phyloP scores from a whole-genome alignment of 2,329 filamentous ascomycete genomes.

The Colletotrichum siamense region DNA sequence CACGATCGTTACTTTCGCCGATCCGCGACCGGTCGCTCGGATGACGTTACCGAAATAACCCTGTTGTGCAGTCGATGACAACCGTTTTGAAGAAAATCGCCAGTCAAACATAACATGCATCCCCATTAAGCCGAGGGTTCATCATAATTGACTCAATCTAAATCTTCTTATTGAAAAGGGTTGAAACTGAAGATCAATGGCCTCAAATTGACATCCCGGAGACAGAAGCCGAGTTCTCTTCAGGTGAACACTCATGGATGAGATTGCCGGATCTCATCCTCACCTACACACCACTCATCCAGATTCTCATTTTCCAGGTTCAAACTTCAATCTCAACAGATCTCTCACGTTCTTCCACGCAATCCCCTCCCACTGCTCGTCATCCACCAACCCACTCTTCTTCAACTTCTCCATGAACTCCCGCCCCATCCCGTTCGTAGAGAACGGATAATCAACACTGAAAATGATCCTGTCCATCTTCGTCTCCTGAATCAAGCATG shows the following conservation, averaged over 20 bases:
- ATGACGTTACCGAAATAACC: neutral
- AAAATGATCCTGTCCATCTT: conserved; percentile 57
- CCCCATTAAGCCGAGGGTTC: neutral
- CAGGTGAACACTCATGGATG: neutral
- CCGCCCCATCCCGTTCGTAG: conserved; percentile 50
- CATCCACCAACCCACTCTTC: conserved; percentile 52
- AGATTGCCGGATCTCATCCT: neutral
- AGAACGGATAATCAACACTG: conserved; percentile 64
- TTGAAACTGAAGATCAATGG: too few species aligned
- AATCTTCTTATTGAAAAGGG: too few species aligned
- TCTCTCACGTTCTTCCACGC: conserved; percentile 55
- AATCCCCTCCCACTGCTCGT: conserved; percentile 54
- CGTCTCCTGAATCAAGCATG: conserved; percentile 47
- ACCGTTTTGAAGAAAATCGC: neutral
- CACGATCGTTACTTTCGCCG: neutral
- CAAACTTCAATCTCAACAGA: conserved; percentile 40
- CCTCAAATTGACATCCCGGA: neutral
- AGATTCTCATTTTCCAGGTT: neutral
- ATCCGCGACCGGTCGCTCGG: neutral
- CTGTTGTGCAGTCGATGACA: neutral
- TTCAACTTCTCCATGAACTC: conserved; percentile 54
- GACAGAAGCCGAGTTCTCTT: neutral
- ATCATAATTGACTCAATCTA: neutral
- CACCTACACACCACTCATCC: neutral
- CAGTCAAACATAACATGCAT: neutral